Base-by-base conservation (phyloP, 2,329 filamentous ascomycete genomes). In the Beauveria rudraprayagi region DNA sequence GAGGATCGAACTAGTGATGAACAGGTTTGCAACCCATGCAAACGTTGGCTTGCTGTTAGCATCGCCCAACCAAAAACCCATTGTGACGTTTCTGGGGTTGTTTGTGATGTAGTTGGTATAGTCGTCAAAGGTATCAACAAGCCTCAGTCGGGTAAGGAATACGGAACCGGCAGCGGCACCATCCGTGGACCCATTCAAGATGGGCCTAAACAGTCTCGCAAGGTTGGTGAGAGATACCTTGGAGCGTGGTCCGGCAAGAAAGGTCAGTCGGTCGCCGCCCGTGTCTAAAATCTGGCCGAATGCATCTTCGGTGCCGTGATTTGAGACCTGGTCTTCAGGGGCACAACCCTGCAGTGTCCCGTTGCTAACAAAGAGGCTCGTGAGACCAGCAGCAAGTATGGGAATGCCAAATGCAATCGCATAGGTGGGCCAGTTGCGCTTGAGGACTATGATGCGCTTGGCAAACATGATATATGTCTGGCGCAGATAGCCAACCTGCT, bases 341-440 rank as follows among this genome's bases (percentile, higher is more conserved):
- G 78, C 75, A 68, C 87, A 90, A 2, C 76, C 78, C 0, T 72
- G 76, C 1, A 78, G 77, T 4, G 71, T 66, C 66, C 85, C 85
- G 52, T 76, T 74, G 48, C 82, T 80, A 8, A 97, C 76, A 67
- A 93, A 92, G 2, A 95, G 78, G 3, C 88, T 90, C 0, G 92
- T 90, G 17, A 96, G 76, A 0, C 87, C 91, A 19, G 91, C 89
- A 1, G 91, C 89, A 61, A 91, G 78, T 58, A 97, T 83, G 0
- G 92, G 92, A 14, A 96, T 84, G 1, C 91, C 66, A 43, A 96
- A 80, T 1, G 91, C 91, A 2, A 86, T 85, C 8, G 87, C 69
- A 61, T 92, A 92, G 0, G 91, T 89, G 51, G 93, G 78, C 73
- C 86, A 89, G 69, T 93, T 96, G 41, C 88, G 81, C 67, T 88